phyloP scores from a whole-genome alignment of 1,284 basidiomycete species.

The Sutorius eximius region DNA sequence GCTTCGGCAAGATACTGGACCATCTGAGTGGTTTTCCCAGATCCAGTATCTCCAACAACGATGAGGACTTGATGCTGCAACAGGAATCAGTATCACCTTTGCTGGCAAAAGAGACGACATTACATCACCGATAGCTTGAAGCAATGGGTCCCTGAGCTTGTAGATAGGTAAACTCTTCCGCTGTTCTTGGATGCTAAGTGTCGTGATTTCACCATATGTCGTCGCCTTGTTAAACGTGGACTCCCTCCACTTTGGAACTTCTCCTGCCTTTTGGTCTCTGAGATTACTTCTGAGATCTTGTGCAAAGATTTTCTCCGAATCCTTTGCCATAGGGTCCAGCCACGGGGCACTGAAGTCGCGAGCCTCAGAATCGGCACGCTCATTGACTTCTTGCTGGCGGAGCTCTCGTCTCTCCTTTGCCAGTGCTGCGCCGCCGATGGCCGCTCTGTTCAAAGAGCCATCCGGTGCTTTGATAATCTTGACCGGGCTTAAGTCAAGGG shows the following conservation, averaged over 20 bases:
- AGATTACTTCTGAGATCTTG: constrained; percentile 88
- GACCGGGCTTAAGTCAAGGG: constrained; percentile 93
- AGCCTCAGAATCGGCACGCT: constrained; percentile 90
- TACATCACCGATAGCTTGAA: constrained; percentile 90
- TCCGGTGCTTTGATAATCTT: constrained; percentile 96
- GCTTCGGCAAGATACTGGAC: constrained; percentile 91
- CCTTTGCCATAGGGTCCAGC: constrained; percentile 97
- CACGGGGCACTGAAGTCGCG: constrained; percentile 94
- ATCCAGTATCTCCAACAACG: constrained; percentile 94
- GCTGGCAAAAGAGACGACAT: constrained; percentile 26
- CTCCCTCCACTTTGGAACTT: constrained; percentile 90
- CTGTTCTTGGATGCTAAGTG: constrained; percentile 91
- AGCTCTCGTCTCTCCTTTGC: constrained; percentile 96
- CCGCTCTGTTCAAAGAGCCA: constrained; percentile 93
- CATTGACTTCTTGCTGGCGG: constrained; percentile 92
- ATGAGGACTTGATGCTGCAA: constrained; percentile 90
- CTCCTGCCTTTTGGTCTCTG: constrained; percentile 78
- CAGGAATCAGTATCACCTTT: constrained; percentile 23
- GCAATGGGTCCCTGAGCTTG: constrained; percentile 89
- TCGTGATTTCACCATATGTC: constrained; percentile 92
- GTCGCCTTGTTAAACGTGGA: constrained; percentile 96
- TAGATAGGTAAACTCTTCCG: constrained; percentile 90
- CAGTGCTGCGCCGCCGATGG: constrained; percentile 87
- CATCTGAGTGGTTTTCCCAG: constrained; percentile 94
- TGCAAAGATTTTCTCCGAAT: constrained; percentile 86